Base-by-base conservation (phyloP, 2,329 filamentous ascomycete species). In the Ploettnerulaceae sp. region DNA sequence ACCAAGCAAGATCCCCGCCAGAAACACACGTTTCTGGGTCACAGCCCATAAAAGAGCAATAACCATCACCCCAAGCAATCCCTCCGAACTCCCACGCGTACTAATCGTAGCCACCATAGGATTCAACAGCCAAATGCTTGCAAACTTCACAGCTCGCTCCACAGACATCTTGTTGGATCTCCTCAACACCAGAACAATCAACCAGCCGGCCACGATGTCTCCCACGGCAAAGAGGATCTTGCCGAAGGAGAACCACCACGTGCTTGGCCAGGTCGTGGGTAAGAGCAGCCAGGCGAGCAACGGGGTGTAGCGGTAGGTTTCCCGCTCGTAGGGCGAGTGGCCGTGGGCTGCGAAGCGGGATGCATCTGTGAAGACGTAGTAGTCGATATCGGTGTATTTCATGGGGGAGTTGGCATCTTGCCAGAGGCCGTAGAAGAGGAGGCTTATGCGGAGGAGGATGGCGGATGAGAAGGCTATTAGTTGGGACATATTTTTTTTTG, bases 321-420 rank as follows among this genome's bases (percentile, higher is more conserved):
- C 91, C 44, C 93, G 81, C 31, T 78, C 76, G 66, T 98, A 98
- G 1, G 93, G 93, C 0, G 86, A 87, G 36, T 71, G 69, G 3
- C 78, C 78, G n/a, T 68, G 71, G 3, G 82, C 70, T 33, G 88
- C 68, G 38, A 86, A 91, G 55, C 86, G 85, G 2, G 93, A 81
- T 20, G 93, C 93, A 66, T 97, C 91, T 38, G 93, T 97, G 73
- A 98, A 98, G 66, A 98, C 93, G 55, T 89, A 82, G 69, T 98
- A 98, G 74, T 98, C 93, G 60, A 98, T 96, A 69, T 98, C 93
- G 41, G 93, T 98, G 72, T 97, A 98, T 70, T 97, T 97, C 63
- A 98, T 71, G 11, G 91, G 83, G 6, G 89, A 94, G 69, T 90
- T 76, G 50, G 88, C 84, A 69, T 98, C 93, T 71, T 98, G 93